A percentile compares a stretch with the other conserved stretches of the same genome.
Evolutionary conservation across 2,329 filamentous ascomycete genomes (phyloP).

Genomic region (Leptographium flavum): DNA sequence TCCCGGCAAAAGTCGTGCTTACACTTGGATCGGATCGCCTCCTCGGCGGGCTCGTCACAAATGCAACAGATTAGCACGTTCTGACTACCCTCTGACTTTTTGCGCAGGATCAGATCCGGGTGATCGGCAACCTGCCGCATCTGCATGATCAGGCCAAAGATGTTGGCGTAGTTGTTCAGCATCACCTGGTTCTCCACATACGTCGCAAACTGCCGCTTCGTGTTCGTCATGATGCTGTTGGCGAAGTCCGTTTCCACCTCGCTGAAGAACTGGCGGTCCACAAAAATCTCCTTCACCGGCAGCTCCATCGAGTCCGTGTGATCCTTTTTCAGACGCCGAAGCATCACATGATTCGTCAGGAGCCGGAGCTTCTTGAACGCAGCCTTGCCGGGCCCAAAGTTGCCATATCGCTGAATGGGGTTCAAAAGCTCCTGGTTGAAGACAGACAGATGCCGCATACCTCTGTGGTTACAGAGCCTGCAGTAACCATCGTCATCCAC

Average conservation of each 20-base stretch:
- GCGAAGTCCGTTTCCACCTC: conserved; percentile 95
- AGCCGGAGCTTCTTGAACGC: conserved; percentile 74
- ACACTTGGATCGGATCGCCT: conserved; percentile 82
- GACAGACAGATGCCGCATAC: conserved; percentile 45
- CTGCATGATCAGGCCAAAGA: conserved; percentile 97
- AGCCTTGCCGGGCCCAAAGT: conserved; percentile 43
- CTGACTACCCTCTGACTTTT: conserved; percentile 70
- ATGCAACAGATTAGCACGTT: conserved; percentile 88
- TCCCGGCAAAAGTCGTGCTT: conserved; percentile 83
- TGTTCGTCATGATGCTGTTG: conserved; percentile 86
- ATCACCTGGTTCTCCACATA: conserved; percentile 91
- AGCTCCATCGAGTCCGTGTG: conserved; percentile 92
- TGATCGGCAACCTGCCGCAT: conserved; percentile 98
- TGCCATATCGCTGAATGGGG: conserved; percentile 54
- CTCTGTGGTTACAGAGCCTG: conserved; percentile 25
- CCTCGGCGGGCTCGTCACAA: conserved; percentile 91
- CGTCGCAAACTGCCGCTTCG: conserved; percentile 79
- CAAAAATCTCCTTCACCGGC: conserved; percentile 81
- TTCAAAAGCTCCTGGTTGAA: conserved; percentile 72
- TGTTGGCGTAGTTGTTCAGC: conserved; percentile 96
- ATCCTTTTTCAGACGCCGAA: conserved; percentile 86
- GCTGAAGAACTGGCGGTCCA: conserved; percentile 92
- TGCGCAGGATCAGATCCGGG: conserved; percentile 85
- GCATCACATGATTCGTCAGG: conserved; percentile 87
- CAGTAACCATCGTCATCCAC: conserved; percentile 50